These are phyloP conservation scores for Amborella trichopoda DNA, from an alignment of 164 flowering plant genomes.

Conservation along the genomic window DNA sequence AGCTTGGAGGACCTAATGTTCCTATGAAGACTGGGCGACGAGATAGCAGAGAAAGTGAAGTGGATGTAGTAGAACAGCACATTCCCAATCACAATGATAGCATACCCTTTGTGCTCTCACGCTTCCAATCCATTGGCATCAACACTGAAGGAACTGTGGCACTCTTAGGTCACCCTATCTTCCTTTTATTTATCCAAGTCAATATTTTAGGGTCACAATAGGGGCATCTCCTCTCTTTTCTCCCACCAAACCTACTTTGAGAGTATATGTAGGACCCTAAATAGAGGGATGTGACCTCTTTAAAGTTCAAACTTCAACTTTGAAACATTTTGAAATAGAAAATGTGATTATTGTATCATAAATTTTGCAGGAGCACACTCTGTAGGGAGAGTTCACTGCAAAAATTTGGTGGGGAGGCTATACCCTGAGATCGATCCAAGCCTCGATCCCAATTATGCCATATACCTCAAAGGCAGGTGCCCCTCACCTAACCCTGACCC, in stretches of 20 bases:
- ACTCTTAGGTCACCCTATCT: constrained; percentile 74
- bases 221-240: too few relatives aligned
- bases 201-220: too few relatives aligned
- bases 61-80: constrained; percentile 22
- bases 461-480: constrained; percentile 56
- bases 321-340: too few relatives aligned
- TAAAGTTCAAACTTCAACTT: too few relatives aligned
- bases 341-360: too few relatives aligned
- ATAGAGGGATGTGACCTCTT: too few relatives aligned
- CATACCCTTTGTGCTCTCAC: constrained; percentile 37
- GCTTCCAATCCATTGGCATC: constrained; percentile 57
- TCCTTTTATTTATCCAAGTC: too few relatives aligned
- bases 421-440: constrained; percentile 80
- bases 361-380: constrained; percentile 77
- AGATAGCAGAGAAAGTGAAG: constrained; percentile 49
- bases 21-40: constrained; percentile 68
- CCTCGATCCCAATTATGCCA: constrained; percentile 49
- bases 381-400: constrained; percentile 77
- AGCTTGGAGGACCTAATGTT: constrained; percentile 70
- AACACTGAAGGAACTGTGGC: constrained; percentile 66
- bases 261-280: too few relatives aligned
- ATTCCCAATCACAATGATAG: constrained; percentile 69
- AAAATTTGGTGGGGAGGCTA: constrained; percentile 54
- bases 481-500: constrained; percentile 65
- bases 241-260: too few relatives aligned